A percentile compares a stretch with the other conserved stretches of the same genome.
These are phyloP conservation scores for Apiotrichum gamsii DNA, from an alignment of 1,284 basidiomycete genomes.

Conservation along the genomic window DNA sequence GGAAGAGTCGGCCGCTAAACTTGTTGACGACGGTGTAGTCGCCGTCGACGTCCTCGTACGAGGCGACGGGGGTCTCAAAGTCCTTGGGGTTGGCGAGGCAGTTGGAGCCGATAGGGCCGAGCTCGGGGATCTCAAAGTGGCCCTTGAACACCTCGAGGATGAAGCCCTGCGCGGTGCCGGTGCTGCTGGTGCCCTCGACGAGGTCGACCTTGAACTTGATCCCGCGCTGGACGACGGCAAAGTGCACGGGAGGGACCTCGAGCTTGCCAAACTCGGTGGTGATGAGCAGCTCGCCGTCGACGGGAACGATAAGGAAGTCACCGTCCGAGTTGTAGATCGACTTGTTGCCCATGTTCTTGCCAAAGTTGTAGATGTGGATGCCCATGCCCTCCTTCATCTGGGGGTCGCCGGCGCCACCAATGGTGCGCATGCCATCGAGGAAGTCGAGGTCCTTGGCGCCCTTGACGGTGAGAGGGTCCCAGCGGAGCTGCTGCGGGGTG, in stretches of 20 bases:
- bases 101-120: conserved; percentile 60
- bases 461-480: conserved; percentile 53
- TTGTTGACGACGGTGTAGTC: conserved; percentile 50
- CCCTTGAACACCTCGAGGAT: conserved; percentile 60
- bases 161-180: conserved; percentile 39
- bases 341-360: conserved; percentile 58
- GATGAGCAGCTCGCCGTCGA: conserved; percentile 60
- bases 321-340: conserved; percentile 64
- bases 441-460: conserved; percentile 52
- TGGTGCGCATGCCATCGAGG: conserved; percentile 58
- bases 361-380: conserved; percentile 59
- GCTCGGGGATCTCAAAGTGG: conserved; percentile 60
- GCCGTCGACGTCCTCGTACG: conserved; percentile 54
- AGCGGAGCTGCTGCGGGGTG: conserved; percentile 61
- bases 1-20: conserved; percentile 20
- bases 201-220: conserved; percentile 57
- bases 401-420: conserved; percentile 61
- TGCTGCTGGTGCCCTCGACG: not conserved
- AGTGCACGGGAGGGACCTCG: conserved; percentile 60
- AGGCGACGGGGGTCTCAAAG: conserved; percentile 59
- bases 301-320: conserved; percentile 61
- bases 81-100: conserved; percentile 59
- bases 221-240: conserved; percentile 59
- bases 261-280: conserved; percentile 65
- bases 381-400: conserved; percentile 58